Percentiles rank a stretch among this genome's conserved stretches.
phyloP scores from a whole-genome alignment of 2,329 filamentous ascomycete genomes.

The Aspergillus aculeatinus region DNA sequence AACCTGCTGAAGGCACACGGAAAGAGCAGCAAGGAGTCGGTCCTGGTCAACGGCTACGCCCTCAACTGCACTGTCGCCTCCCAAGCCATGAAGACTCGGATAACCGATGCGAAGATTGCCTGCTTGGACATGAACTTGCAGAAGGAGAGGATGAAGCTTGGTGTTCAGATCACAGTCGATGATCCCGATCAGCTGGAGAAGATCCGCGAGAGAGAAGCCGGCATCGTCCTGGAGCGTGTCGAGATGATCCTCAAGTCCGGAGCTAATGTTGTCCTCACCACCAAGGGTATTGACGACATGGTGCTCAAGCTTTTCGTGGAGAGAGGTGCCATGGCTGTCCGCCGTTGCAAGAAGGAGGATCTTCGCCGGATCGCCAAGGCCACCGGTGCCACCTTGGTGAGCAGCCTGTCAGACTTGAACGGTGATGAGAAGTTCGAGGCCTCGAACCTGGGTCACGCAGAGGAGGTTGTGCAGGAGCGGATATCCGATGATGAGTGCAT shows the following conservation, averaged over 20 bases:
- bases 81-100: constrained; percentile 92
- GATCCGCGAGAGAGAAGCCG: constrained; percentile 88
- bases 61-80: constrained; percentile 98
- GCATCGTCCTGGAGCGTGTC: constrained; percentile 88
- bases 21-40: constrained; percentile 83
- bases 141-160: constrained; percentile 98
- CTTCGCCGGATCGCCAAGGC: constrained; percentile 92
- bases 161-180: constrained; percentile 96
- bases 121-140: constrained; percentile 97
- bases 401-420: constrained; percentile 92
- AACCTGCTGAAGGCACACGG: constrained; percentile 98
- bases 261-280: constrained; percentile 93
- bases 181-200: constrained; percentile 97
- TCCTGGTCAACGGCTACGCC: constrained; percentile 93
- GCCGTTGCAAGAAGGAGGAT: constrained; percentile 98
- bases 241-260: constrained; percentile 98
- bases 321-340: constrained; percentile 90
- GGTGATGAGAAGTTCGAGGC: constrained; percentile 96
- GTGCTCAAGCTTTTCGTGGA: constrained; percentile 93
- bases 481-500: constrained; percentile 99
- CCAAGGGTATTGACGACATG: constrained; percentile 97
- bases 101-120: constrained; percentile 94
- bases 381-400: constrained; percentile 88
- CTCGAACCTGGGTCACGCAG: constrained; percentile 83
- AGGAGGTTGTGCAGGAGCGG: constrained; percentile 96